Base-by-base conservation (phyloP, 2,329 filamentous ascomycete species). In the Arthrobotrys iridis region DNA sequence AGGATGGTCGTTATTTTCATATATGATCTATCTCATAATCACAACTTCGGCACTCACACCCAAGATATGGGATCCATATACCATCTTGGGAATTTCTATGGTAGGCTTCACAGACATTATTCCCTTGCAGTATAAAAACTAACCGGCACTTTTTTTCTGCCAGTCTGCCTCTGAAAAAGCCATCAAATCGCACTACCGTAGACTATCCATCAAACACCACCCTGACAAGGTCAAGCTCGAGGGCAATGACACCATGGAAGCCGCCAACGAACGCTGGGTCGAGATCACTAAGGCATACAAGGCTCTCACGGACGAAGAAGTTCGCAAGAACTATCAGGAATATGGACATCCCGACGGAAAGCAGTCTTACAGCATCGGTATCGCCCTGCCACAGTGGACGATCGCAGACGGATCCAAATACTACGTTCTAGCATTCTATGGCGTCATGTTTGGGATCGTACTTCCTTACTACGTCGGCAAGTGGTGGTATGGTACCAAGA, bases 221-320 rank as follows among this genome's bases (percentile, higher is more conserved):
- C 95, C 95, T 41, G 95, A 99, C 86, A 99, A 99, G 85, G 87
- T 92, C 78, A 88, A 87, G 81, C 92, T 93, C 22, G 92, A 98
- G 81, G 95, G 93, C 84, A 99, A 99, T 83, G 89, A 97, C 83
- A 99, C 95, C 0, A 79, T 89, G 65, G 93, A 98, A 79, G 87
- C 85, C 15, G 87, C 98, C 79, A 99, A 95, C 83, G 87, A 93
- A 74, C 87, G 90, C 82, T 99, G 95, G 84, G 93, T 98, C 67
- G 93, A 98, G 81, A 88, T 98, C 80, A 95, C 93, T 79, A 99
- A 99, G 85, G 95, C 95, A 4, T 99, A 97, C 87, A 97, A 99
- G 84, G 91, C 95, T 2, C 87, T 99, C 55, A 99, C 96, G 3
- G 95, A 99, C 81, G 96, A 99, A 83, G 95, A 98, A 43, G 88